These are phyloP conservation scores for Simplicillium sp. DNA, from an alignment of 2,329 filamentous ascomycete species.

Conservation along the genomic window DNA sequence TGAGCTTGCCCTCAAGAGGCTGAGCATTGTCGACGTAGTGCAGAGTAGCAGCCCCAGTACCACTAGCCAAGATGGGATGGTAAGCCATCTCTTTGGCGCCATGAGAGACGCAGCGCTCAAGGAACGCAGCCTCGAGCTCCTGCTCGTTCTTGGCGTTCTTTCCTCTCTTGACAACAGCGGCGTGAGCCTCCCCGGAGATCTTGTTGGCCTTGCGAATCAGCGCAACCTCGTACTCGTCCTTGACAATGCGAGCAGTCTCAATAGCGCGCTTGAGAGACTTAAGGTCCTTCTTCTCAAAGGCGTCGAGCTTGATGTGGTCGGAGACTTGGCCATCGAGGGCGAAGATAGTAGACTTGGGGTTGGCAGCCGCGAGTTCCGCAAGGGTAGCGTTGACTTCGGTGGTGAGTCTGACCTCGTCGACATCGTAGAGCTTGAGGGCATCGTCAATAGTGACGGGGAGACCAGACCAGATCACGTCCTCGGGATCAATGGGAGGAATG, in stretches of 20 bases:
- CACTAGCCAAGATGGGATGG: conserved; percentile 74
- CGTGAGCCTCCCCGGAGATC: conserved; percentile 59
- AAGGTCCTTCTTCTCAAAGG: conserved; percentile 57
- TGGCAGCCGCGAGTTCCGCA: conserved; percentile 35
- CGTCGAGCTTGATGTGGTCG: conserved; percentile 59
- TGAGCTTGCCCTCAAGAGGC: conserved; percentile 59
- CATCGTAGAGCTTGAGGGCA: conserved; percentile 67
- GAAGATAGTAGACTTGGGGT: conserved; percentile 45
- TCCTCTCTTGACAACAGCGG: conserved; percentile 50
- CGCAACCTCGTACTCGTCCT: conserved; percentile 66
- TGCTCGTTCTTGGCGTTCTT: conserved; percentile 63
- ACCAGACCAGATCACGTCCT: conserved; percentile 88
- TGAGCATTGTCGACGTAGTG: conserved; percentile 80
- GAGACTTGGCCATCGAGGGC: conserved; percentile 74
- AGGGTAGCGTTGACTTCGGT: conserved; percentile 69
- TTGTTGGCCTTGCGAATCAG: conserved; percentile 64
- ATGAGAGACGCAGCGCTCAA: conserved; percentile 64
- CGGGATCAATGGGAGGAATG: conserved; percentile 81
- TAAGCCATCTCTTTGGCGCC: conserved; percentile 81
- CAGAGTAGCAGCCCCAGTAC: conserved; percentile 71
- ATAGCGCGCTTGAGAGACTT: conserved; percentile 50
- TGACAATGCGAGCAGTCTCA: conserved; percentile 59
- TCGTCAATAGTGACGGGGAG: conserved; percentile 70
- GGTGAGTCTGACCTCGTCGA: conserved; percentile 67
- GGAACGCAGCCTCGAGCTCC: conserved; percentile 73